Percentiles rank a stretch among this genome's conserved stretches.
Conservation (phyloP, 2,329 filamentous ascomycete species). For the Trichophyton rubrum region DNA sequence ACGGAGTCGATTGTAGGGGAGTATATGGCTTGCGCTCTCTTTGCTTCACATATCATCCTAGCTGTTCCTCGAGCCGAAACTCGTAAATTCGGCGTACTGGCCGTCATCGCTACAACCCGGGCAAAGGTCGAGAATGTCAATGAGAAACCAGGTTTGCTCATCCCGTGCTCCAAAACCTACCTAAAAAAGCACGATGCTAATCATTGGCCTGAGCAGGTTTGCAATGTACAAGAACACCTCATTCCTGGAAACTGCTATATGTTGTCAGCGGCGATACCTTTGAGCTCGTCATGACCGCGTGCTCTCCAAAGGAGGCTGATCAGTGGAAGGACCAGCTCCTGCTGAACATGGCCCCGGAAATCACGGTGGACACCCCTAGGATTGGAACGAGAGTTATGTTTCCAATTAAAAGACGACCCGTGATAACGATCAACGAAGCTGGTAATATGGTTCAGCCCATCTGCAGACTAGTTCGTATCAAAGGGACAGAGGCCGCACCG, state of each 20-base stretch:
- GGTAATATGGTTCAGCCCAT: constrained; percentile 8
- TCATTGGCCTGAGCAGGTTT: constrained; percentile 50
- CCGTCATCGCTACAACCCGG: constrained; percentile 44
- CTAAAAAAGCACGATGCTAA: neutral
- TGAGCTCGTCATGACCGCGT: constrained; percentile 78
- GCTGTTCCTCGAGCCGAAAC: constrained; percentile 54
- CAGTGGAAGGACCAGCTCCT: constrained; percentile 64
- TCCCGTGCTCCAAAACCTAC: neutral
- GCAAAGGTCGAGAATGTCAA: constrained; percentile 26
- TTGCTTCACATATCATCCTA: constrained; percentile 65
- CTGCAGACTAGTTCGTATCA: constrained; percentile 10
- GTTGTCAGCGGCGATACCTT: constrained; percentile 63
- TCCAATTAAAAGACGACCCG: constrained; percentile 29
- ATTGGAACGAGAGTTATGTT: constrained; percentile 4
- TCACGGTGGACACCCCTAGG: constrained; percentile 16
- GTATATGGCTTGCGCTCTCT: constrained; percentile 79
- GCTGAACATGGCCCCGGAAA: constrained; percentile 39
- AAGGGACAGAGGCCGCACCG: constrained; percentile 13
- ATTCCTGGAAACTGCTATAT: constrained; percentile 87
- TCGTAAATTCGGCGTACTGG: constrained; percentile 58
- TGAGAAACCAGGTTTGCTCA: constrained; percentile 23
- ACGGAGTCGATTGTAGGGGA: constrained; percentile 55
- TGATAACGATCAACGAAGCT: constrained; percentile 58
- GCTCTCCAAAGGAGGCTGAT: constrained; percentile 63
- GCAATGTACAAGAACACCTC: constrained; percentile 73